Evolutionary conservation across 768 basidiomycete genomes (phyloP).

Genomic region (Boletus edulis): DNA sequence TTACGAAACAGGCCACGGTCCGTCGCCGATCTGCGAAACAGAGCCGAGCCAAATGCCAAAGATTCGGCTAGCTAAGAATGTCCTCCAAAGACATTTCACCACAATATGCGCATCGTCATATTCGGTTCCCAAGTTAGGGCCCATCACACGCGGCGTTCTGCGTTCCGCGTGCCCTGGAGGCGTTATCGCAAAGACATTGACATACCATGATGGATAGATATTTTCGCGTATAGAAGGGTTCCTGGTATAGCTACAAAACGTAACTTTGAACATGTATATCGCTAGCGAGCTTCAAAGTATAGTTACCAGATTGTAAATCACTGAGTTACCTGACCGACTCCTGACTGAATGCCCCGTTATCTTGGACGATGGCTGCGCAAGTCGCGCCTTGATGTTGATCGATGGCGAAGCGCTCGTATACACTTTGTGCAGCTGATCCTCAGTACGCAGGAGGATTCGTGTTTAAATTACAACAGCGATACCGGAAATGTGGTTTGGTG

Average conservation of each 20-base stretch:
- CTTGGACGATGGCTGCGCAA: not conserved
- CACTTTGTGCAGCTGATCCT: constrained; percentile 4
- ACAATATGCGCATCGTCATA: not conserved
- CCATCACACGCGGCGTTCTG: not conserved
- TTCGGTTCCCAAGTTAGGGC: not conserved
- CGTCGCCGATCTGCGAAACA: no score
- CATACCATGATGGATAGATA: not conserved
- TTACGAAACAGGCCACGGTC: no score
- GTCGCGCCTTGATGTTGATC: not conserved
- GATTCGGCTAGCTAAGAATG: no score
- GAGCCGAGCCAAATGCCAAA: no score
- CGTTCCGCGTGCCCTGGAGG: not conserved
- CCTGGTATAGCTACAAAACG: not conserved
- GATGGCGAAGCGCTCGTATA: not conserved
- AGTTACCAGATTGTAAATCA: not conserved
- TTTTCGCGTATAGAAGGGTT: not conserved
- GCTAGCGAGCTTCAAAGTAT: no score
- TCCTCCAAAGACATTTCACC: no score
- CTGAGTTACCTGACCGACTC: not conserved
- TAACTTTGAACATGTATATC: no score
- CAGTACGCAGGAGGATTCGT: not conserved
- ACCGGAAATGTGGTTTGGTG: not conserved
- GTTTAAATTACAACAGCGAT: not conserved
- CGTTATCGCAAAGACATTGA: constrained; percentile 1
- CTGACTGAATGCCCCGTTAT: not conserved